Evolutionary conservation across 2,329 filamentous ascomycete genomes (phyloP).

Genomic region (Aspergillus sojae): DNA sequence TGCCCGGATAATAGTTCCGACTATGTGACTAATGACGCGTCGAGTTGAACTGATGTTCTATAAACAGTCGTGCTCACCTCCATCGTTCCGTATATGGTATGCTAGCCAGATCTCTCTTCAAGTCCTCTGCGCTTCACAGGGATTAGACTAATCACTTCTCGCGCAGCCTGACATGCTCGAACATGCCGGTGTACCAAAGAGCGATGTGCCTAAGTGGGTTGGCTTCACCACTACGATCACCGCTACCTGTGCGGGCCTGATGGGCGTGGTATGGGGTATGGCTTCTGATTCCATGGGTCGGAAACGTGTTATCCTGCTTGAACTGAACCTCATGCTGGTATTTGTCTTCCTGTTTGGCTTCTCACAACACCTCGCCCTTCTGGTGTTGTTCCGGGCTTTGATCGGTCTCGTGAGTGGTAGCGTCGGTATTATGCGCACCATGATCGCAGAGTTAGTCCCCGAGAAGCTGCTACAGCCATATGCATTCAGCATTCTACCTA

Average conservation of each 20-base stretch:
- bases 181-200: slow-evolving; percentile 68
- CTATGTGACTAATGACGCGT: neutral
- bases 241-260: slow-evolving; percentile 71
- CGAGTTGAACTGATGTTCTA: neutral
- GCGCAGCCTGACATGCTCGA: slow-evolving; percentile 76
- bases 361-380: slow-evolving; percentile 76
- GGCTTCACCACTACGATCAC: slow-evolving; percentile 73
- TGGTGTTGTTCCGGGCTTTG: slow-evolving; percentile 75
- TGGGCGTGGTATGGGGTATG: slow-evolving; percentile 74
- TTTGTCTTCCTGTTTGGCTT: slow-evolving; percentile 85
- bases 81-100: slow-evolving; percentile 63
- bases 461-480: slow-evolving; percentile 82
- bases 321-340: slow-evolving; percentile 77
- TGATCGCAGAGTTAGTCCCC: slow-evolving; percentile 90
- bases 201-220: slow-evolving; percentile 77
- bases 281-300: slow-evolving; percentile 78
- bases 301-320: slow-evolving; percentile 77
- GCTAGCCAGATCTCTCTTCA: slow-evolving; percentile 3
- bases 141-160: slow-evolving; percentile 28
- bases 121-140: neutral
- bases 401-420: slow-evolving; percentile 87
- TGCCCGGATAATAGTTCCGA: neutral
- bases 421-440: slow-evolving; percentile 84
- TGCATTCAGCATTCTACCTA: slow-evolving; percentile 90
- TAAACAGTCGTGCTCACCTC: slow-evolving; percentile 63